phyloP scores from a whole-genome alignment of 2,329 filamentous ascomycete genomes.

The Tolypocladium sp. region DNA sequence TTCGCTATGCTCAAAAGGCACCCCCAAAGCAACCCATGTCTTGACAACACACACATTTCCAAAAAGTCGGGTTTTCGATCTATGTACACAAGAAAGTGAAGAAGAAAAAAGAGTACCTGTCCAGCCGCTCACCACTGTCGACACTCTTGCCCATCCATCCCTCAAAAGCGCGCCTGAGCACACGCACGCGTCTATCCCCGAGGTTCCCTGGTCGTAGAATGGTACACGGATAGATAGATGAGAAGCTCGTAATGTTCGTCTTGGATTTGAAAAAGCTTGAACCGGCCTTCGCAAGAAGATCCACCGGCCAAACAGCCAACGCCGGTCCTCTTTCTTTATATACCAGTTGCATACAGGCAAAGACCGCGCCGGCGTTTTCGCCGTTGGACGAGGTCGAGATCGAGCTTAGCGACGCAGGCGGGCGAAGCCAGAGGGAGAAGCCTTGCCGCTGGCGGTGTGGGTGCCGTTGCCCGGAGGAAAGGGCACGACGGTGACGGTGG shows the following conservation, averaged over 20 bases:
- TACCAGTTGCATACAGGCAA: neutral
- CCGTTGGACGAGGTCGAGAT: neutral
- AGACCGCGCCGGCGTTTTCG: neutral
- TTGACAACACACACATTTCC: neutral
- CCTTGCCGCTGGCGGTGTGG: constrained; percentile 18
- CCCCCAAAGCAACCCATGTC: neutral
- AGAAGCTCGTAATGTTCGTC: neutral
- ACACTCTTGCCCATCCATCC: neutral
- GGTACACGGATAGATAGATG: neutral
- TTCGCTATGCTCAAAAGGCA: neutral
- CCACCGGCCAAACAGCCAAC: neutral
- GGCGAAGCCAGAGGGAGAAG: constrained; percentile 25
- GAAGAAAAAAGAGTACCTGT: neutral
- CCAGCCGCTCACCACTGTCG: neutral
- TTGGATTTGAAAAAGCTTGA: neutral
- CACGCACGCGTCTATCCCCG: neutral
- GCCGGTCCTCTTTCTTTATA: neutral
- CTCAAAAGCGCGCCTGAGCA: neutral
- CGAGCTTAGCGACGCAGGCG: constrained; percentile 21
- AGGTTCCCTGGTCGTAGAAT: neutral
- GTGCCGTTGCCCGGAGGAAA: constrained; percentile 31
- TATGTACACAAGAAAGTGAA: neutral
- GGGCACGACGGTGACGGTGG: constrained; percentile 28
- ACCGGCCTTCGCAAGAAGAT: neutral
- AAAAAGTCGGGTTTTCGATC: neutral